These are phyloP conservation scores for Yarrowia sp. DNA, from an alignment of 805 yeast genomes.

Conservation along the genomic window DNA sequence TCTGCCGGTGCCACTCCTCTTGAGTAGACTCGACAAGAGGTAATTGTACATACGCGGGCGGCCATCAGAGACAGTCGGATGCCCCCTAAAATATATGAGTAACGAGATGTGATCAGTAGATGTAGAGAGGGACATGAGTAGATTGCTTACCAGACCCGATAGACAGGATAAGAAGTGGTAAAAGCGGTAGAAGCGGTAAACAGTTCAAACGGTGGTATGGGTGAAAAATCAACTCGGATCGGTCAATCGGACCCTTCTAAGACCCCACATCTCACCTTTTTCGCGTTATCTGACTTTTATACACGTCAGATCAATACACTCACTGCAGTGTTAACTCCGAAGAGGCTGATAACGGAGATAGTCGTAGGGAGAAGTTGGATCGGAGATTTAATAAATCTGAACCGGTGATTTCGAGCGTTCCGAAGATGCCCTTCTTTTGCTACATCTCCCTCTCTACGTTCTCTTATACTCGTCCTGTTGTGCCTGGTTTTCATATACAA, in stretches of 20 bases:
- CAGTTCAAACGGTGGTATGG: too few species aligned
- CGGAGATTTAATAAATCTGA: neutral
- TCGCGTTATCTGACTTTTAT: too few species aligned
- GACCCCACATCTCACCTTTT: too few species aligned
- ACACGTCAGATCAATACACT: neutral
- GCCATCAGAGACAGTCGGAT: neutral
- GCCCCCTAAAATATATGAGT: constrained; percentile 30
- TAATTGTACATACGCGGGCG: constrained; percentile 37
- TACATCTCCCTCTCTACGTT: neutral
- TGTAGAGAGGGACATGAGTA: too few species aligned
- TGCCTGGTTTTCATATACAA: neutral
- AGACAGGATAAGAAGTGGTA: too few species aligned
- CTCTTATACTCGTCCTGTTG: neutral
- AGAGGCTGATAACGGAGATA: neutral
- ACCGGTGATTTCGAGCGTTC: neutral
- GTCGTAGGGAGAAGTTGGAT: neutral
- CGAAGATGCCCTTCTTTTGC: neutral
- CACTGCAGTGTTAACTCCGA: constrained; percentile 1
- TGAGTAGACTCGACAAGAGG: constrained; percentile 36
- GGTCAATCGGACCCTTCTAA: neutral
- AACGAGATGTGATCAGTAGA: constrained; percentile 1
- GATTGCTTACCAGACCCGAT: too few species aligned
- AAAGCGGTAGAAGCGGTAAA: too few species aligned
- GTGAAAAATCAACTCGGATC: neutral
- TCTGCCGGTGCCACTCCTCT: constrained; percentile 27